Base-by-base conservation (phyloP, 148 eudicot genomes). In the Polygonum aviculare region DNA sequence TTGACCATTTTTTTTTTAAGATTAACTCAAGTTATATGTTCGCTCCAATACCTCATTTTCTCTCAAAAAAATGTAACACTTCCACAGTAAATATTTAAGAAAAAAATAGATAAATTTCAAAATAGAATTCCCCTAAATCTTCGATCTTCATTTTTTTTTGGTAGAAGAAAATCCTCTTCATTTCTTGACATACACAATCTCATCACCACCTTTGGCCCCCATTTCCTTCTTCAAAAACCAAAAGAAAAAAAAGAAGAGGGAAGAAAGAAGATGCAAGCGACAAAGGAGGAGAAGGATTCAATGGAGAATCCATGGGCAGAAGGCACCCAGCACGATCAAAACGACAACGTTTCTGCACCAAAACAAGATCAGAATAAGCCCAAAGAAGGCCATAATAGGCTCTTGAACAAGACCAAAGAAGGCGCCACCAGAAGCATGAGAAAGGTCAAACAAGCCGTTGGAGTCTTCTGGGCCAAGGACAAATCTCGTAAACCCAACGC, bases 381-480 rank as follows among this genome's bases (percentile, higher is more conserved):
- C 70, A 63, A 63, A 35, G 70, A 63, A 63, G 38, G 41, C 18
- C 5, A 18, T 9, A 72, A 72, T n/a, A n/a, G n/a, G 74, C 14
- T 40, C 11, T 41, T 72, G 50, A 21, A 40, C 74, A 72, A 44
- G 50, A 72, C 74, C 0, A 72, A 72, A 7, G 51, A 72, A 45
- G 74, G 50, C 50, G 50, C 74, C 21, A 16, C n/a, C 48, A 72
- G 16, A 14, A 45, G 50, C 74, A 10, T 40, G 48, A 72, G 7
- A 18, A 72, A 40, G 50, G 74, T 41, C 33, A 72, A 19, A 41
- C 26, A 40, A 45, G 74, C 74, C 15, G n/a, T 21, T 6, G 74
- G 74, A 2, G 8, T 72, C 51, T 72, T 72, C 26, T 72, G 74
- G 74, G 41, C 41, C 31, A 72, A 72, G 74, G 74, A 40, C 74